Base-by-base conservation (phyloP, 2,329 filamentous ascomycete genomes). In the Ophiostoma piceae region DNA sequence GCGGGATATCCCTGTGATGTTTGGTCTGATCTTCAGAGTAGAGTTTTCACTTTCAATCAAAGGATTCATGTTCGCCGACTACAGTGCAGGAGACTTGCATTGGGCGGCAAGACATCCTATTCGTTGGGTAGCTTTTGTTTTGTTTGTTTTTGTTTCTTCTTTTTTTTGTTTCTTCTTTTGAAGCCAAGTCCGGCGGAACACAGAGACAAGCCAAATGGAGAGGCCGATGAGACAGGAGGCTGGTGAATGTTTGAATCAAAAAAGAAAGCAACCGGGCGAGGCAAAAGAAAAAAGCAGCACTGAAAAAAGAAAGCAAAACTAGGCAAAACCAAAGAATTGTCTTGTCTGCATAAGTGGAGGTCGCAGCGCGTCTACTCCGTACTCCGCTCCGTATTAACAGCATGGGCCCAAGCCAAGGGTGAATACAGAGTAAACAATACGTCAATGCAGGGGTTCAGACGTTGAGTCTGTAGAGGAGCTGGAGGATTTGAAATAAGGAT, bases 71-170 rank as follows among this genome's bases (percentile, higher is more conserved):
- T 35, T 47, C 43, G 43, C 43, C 43, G 43, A 47, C 14, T n/a
- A 5, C 14, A 47, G 19, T 47, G 16, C 51, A 57, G 51, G n/a
- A 57, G 43, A 47, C 8, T 35, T 8, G 35, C 35, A 35, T 47
- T 47, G 43, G 43, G 51, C 51, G 51, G 51, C 51, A 57, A 22
- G 51, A 26, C n/a, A 22, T 57, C 51, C 51, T 57, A 57, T 57
- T 57, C 51, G 51, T 26, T n/a, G 51, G 51, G 9, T 26, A 12
- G n/a, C 22, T 57, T 26, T 57, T 51, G 43, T 51, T 19, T 19
- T 51, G 43, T n/a, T 51, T 57, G 3, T 7, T 54, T 54, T 54
- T 22, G 47, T 22, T 57, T 57, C 7, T 26, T 54, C 11, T 57
- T 57, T 11, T 57, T 11, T 57, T 19, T 19, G 39, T n/a, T n/a